A percentile compares a stretch with the other conserved stretches of the same genome.
phyloP scores from a whole-genome alignment of 2,329 filamentous ascomycete species.

The Elsinoe perseae region DNA sequence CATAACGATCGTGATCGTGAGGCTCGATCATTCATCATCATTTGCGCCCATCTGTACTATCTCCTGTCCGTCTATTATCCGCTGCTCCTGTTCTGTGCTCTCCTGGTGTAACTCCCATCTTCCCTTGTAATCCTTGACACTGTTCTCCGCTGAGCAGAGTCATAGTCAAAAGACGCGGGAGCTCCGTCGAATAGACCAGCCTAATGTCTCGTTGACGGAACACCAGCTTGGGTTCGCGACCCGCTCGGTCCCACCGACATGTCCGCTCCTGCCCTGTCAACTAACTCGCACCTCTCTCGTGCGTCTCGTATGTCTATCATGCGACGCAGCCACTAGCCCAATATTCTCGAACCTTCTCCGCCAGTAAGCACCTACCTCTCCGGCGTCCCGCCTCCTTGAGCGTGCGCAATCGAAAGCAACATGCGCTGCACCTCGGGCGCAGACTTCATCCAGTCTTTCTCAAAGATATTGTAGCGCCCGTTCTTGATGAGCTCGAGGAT shows the following conservation, averaged over 20 bases:
- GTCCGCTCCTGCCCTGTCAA: too few relatives aligned
- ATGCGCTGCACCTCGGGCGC: slow-evolving; percentile 63
- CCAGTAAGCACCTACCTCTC: neutral
- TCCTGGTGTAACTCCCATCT: neutral
- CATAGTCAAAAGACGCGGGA: neutral
- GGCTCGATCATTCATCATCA: slow-evolving; percentile 4
- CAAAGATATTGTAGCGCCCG: slow-evolving; percentile 83
- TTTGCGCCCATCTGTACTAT: neutral
- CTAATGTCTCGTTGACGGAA: neutral
- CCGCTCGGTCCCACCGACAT: too few relatives aligned
- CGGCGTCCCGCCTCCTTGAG: slow-evolving; percentile 11
- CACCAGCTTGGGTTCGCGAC: too few relatives aligned
- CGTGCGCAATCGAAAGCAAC: slow-evolving; percentile 25
- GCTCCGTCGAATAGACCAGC: neutral
- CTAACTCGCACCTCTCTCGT: neutral
- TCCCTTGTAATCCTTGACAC: neutral
- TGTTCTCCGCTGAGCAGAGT: neutral
- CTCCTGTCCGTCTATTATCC: neutral
- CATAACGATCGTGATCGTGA: slow-evolving; percentile 11
- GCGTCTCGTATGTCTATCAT: neutral
- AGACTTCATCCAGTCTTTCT: slow-evolving; percentile 83
- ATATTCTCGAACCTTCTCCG: neutral
- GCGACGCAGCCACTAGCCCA: neutral
- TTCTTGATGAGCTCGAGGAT: slow-evolving; percentile 88
- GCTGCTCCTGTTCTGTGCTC: neutral